A percentile compares a stretch with the other conserved stretches of the same genome.
These are phyloP conservation scores for Penicillium sp. DNA, from an alignment of 2,329 filamentous ascomycete genomes.

Conservation along the genomic window DNA sequence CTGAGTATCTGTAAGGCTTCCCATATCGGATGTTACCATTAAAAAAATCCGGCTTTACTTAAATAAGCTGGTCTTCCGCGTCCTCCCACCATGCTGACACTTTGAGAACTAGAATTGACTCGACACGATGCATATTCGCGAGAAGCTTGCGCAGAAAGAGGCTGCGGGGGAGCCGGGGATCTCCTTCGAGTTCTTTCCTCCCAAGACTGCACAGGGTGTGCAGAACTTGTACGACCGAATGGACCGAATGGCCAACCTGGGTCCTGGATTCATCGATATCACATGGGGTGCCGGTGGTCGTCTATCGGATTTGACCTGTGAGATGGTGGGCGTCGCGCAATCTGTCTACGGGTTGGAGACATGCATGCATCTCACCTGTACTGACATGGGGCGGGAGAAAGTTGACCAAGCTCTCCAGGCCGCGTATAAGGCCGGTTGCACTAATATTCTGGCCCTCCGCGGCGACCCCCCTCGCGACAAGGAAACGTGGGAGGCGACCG, in stretches of 20 bases:
- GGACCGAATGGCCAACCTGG: conserved; percentile 96
- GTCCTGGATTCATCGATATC: conserved; percentile 95
- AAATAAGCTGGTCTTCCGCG: too few species aligned
- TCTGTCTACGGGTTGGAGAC: conserved; percentile 95
- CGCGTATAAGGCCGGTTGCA: conserved; percentile 94
- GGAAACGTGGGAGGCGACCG: conserved; percentile 88
- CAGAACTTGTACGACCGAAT: conserved; percentile 99
- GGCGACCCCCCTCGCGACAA: conserved; percentile 93
- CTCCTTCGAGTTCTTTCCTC: conserved; percentile 99
- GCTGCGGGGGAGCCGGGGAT: conserved; percentile 81
- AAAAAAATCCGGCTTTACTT: too few species aligned
- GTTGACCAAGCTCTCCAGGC: conserved; percentile 85
- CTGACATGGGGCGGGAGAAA: conserved; percentile 92
- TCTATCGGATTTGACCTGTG: conserved; percentile 87
- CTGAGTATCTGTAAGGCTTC: conserved; percentile 8
- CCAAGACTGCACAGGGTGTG: conserved; percentile 86
- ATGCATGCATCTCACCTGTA: conserved; percentile 98
- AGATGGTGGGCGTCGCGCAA: conserved; percentile 97
- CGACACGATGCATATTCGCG: conserved; percentile 86
- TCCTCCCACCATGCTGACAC: conserved; percentile 8
- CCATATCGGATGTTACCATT: too few species aligned
- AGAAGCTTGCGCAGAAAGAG: conserved; percentile 84
- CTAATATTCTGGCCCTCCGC: conserved; percentile 91
- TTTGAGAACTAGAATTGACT: conserved; percentile 14
- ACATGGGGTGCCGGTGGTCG: conserved; percentile 97